These are phyloP conservation scores for Paramecium caudatum DNA, from an alignment of 73 alveolate genomes.

Conservation along the genomic window DNA sequence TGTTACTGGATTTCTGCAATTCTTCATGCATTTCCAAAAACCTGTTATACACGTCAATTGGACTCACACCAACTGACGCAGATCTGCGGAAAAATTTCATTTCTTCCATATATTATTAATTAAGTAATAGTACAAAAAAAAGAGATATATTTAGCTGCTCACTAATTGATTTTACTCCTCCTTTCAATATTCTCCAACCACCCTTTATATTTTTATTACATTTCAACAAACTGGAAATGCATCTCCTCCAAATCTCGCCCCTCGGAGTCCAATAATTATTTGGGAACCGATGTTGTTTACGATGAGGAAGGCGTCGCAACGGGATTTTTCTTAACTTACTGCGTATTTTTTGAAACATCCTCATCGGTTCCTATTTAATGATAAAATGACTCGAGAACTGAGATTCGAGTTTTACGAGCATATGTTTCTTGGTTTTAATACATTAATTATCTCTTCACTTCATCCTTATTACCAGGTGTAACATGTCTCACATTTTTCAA, in stretches of 20 bases:
- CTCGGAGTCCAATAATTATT: not conserved
- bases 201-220: not conserved
- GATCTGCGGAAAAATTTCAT: slow-evolving; percentile 25
- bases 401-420: not conserved
- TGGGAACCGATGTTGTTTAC: not conserved
- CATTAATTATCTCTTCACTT: not conserved
- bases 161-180: not conserved
- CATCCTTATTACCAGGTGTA: not conserved
- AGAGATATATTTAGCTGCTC: not conserved
- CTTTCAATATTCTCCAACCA: slow-evolving; percentile 23
- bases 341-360: not conserved
- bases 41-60: not conserved
- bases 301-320: not conserved
- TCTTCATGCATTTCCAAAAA: slow-evolving; percentile 25
- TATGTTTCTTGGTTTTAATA: not conserved
- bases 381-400: not conserved
- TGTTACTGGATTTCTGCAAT: not conserved
- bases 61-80: not conserved
- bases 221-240: not conserved
- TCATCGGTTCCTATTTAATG: slow-evolving; percentile 44
- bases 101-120: slow-evolving; percentile 26
- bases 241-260: not conserved
- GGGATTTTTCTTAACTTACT: not conserved
- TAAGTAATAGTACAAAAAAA: slow-evolving; percentile 24
- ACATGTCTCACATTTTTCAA: not conserved